A percentile compares a stretch with the other conserved stretches of the same genome.
Conservation (phyloP, 768 basidiomycete species). For the Tubosaeta brunneosetosa region DNA sequence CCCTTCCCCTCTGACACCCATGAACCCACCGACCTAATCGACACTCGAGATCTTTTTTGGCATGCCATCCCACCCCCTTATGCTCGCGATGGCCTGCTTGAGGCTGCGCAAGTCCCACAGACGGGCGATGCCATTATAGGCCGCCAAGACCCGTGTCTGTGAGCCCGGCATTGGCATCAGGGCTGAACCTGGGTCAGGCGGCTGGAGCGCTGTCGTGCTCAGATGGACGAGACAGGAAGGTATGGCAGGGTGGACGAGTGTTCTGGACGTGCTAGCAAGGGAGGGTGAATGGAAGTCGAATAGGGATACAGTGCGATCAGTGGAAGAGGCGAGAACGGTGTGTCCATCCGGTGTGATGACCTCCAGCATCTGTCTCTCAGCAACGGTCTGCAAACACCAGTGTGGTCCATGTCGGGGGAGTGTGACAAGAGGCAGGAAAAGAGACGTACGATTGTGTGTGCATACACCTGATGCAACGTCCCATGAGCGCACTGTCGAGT, state of each 20-base stretch:
- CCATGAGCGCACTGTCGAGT: conserved; percentile 88
- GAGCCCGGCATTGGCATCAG: not conserved
- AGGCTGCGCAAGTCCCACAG: conserved; percentile 76
- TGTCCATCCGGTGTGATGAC: conserved; percentile 42
- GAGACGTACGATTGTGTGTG: conserved; percentile 53
- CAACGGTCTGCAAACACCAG: conserved; percentile 43
- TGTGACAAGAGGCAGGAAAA: not conserved
- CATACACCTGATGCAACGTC: conserved; percentile 77
- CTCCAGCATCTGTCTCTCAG: conserved; percentile 73
- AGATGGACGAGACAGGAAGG: conserved; percentile 55
- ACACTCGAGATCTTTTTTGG: conserved; percentile 53
- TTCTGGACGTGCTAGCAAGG: conserved; percentile 34
- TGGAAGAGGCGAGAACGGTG: conserved; percentile 57
- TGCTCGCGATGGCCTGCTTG: conserved; percentile 58
- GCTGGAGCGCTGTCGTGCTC: not conserved
- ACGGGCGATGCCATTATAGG: conserved; percentile 73
- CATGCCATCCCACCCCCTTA: conserved; percentile 52
- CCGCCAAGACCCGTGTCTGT: conserved; percentile 56
- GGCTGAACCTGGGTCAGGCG: not conserved
- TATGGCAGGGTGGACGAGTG: conserved; percentile 58
- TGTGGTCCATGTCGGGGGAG: too few species aligned
- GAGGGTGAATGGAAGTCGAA: conserved; percentile 59
- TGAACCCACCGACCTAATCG: conserved; percentile 53
- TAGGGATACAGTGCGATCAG: conserved; percentile 68
- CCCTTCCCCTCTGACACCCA: conserved; percentile 62